Evolutionary conservation across 2,329 filamentous ascomycete genomes (phyloP).

Genomic region (Colletotrichum tabaci): DNA sequence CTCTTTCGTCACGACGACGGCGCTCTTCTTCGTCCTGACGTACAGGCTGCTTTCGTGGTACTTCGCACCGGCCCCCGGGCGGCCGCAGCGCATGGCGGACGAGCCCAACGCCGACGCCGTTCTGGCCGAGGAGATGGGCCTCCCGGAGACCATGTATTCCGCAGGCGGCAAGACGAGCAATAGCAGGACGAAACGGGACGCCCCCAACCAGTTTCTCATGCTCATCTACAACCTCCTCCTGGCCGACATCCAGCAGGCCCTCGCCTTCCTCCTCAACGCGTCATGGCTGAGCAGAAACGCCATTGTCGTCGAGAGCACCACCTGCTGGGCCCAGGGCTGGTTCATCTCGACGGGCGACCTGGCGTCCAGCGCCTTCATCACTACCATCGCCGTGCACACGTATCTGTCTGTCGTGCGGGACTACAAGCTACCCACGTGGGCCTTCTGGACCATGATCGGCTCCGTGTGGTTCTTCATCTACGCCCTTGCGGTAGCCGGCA

Average conservation of each 20-base stretch:
- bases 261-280: conserved; percentile 69
- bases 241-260: conserved; percentile 71
- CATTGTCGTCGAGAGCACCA: conserved; percentile 62
- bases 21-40: conserved; percentile 52
- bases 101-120: conserved; percentile 51
- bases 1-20: conserved; percentile 53
- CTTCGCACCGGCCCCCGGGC: conserved; percentile 43
- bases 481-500: conserved; percentile 26
- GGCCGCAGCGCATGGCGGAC: conserved; percentile 48
- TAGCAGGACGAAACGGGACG: conserved; percentile 14
- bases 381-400: conserved; percentile 71
- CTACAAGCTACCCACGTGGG: conserved; percentile 60
- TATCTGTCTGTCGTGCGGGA: conserved; percentile 68
- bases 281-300: conserved; percentile 63
- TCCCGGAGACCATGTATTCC: conserved; percentile 46
- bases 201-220: conserved; percentile 70
- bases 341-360: conserved; percentile 71
- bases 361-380: conserved; percentile 70
- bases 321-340: conserved; percentile 70
- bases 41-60: conserved; percentile 55
- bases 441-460: conserved; percentile 60
- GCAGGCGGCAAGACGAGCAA: conserved; percentile 39
- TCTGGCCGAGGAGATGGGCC: conserved; percentile 41
- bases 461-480: conserved; percentile 63
- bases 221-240: conserved; percentile 73